A percentile compares a stretch with the other conserved stretches of the same genome.
Conservation (phyloP, 805 yeast species). For the Starmerella geochares region DNA sequence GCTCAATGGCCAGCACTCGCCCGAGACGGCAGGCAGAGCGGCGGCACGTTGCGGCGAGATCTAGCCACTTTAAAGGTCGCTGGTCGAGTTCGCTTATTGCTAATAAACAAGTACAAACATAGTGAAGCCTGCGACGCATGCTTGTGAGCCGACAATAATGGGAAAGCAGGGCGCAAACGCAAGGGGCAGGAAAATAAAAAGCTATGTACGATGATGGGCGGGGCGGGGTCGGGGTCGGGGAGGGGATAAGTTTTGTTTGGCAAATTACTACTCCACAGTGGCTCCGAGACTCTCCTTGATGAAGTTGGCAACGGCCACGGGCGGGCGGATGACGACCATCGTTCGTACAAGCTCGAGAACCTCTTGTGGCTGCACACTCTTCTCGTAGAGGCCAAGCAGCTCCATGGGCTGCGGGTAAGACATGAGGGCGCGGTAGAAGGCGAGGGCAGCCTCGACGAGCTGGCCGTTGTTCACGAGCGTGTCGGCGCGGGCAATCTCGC, state of each 20-base stretch:
- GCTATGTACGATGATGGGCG: neutral
- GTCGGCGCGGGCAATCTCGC: slow-evolving; percentile 78
- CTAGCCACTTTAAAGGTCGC: too few species aligned
- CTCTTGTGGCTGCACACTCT: slow-evolving; percentile 62
- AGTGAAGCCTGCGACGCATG: too few species aligned
- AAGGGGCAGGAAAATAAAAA: neutral
- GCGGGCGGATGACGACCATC: slow-evolving; percentile 87
- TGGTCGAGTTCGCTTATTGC: too few species aligned
- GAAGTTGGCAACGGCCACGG: slow-evolving; percentile 57
- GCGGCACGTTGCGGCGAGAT: too few species aligned
- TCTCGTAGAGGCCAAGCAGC: slow-evolving; percentile 78
- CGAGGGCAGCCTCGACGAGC: slow-evolving; percentile 65
- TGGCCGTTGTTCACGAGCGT: slow-evolving; percentile 58
- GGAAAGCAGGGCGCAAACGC: too few species aligned
- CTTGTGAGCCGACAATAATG: too few species aligned
- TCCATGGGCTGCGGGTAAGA: slow-evolving; percentile 94
- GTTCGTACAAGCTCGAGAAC: slow-evolving; percentile 74
- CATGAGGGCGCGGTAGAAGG: slow-evolving; percentile 85
- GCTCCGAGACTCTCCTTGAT: slow-evolving; percentile 40
- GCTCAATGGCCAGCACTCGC: too few species aligned
- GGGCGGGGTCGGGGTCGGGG: too few species aligned
- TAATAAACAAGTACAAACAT: too few species aligned
- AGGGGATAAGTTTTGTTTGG: neutral
- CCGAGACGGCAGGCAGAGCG: too few species aligned
- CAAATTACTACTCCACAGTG: slow-evolving; percentile 19